phyloP scores from a whole-genome alignment of 2,329 filamentous ascomycete species.

The Fusarium piperis region DNA sequence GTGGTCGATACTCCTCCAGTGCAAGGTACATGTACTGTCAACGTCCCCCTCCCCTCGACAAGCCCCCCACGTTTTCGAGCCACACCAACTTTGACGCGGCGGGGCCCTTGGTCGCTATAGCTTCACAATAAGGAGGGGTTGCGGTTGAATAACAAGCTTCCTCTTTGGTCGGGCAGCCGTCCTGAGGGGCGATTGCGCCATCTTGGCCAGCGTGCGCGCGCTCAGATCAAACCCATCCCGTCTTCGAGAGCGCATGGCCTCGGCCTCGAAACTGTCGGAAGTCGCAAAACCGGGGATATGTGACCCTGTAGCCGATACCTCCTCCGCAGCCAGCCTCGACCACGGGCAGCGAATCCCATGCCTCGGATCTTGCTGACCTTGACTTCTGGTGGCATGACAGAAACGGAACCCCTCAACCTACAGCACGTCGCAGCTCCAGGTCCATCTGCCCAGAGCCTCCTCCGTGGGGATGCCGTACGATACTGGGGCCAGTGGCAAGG shows the following conservation, averaged over 20 bases:
- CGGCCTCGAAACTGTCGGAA: neutral
- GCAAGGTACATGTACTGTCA: constrained; percentile 19
- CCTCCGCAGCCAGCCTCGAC: neutral
- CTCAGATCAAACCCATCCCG: neutral
- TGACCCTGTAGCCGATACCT: neutral
- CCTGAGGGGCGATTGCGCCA: constrained; percentile 4
- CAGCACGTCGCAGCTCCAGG: neutral
- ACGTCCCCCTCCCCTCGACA: neutral
- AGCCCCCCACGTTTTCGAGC: constrained; percentile 23
- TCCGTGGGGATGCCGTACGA: neutral
- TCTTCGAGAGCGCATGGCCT: constrained; percentile 1
- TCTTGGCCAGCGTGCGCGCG: neutral
- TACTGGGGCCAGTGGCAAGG: neutral
- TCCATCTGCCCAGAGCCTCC: neutral
- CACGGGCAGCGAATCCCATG: neutral
- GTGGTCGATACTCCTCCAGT: constrained; percentile 15
- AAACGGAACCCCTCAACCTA: neutral
- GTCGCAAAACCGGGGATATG: neutral
- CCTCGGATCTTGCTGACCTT: neutral
- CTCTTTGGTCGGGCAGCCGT: constrained; percentile 20
- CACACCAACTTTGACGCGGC: constrained; percentile 20
- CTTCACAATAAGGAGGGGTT: constrained; percentile 20
- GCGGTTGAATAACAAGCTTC: constrained; percentile 18
- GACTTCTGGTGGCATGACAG: neutral
- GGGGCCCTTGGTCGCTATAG: constrained; percentile 14